Evolutionary conservation across 2,329 filamentous ascomycete species (phyloP).

Genomic region (Colletotrichum truncatum): DNA sequence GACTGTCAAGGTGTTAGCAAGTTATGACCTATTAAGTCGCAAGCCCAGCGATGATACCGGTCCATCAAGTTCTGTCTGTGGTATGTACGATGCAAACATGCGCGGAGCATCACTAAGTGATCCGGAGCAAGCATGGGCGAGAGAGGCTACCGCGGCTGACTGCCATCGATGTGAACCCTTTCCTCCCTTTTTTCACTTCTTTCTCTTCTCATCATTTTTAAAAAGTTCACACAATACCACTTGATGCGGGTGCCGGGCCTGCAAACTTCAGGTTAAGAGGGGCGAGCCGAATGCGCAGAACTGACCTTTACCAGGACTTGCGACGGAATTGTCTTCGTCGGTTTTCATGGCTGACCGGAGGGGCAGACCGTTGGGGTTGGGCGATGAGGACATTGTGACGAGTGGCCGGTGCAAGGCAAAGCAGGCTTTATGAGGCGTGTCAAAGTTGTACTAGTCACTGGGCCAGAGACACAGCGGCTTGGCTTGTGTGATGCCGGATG

Average conservation of each 20-base stretch:
- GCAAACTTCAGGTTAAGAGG: constrained; percentile 10
- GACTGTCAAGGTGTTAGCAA: constrained; percentile 43
- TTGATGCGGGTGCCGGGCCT: constrained; percentile 24
- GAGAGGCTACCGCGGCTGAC: background rate
- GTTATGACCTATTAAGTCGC: constrained; percentile 23
- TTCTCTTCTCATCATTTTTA: background rate
- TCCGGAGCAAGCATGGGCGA: background rate
- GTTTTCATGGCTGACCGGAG: constrained; percentile 54
- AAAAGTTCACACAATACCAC: constrained; percentile 14
- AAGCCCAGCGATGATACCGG: constrained; percentile 28
- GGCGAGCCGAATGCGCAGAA: constrained; percentile 28
- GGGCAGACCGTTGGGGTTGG: constrained; percentile 34
- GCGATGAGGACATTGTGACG: constrained; percentile 28
- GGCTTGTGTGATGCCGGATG: background rate
- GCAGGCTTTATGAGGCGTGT: background rate
- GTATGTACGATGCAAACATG: background rate
- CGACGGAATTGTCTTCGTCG: constrained; percentile 52
- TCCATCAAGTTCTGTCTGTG: constrained; percentile 16
- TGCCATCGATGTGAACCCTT: background rate
- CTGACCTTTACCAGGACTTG: constrained; percentile 54
- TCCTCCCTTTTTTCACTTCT: background rate
- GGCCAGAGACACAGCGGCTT: background rate
- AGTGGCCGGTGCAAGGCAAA: background rate
- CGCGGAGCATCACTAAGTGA: constrained; percentile 35
- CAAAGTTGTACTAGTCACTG: background rate